Evolutionary conservation across 2,329 filamentous ascomycete genomes (phyloP), one percentile per base, ranked within the genome.

Genomic region (Ustulina deusta): DNA sequence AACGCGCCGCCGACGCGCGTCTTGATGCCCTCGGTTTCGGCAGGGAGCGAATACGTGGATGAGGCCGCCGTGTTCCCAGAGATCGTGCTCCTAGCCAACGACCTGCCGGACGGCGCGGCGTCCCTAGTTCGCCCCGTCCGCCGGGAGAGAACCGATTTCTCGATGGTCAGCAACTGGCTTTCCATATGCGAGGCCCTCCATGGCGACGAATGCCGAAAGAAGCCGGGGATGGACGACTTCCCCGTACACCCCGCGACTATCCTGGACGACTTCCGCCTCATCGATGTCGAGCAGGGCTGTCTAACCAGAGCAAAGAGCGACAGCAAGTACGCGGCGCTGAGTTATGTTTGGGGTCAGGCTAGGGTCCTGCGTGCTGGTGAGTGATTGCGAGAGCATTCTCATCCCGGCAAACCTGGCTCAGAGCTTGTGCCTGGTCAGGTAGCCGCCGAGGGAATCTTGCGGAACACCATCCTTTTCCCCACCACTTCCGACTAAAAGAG

Each of bases 321-420:
- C 13, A 11, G 36, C 27, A 65, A 56, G 25, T 61, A 61, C 7
- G 22, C 32, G 40, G 63, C 57, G 32, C 42, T 65, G n/a, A 65
- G 57, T 38, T 61, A 65, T 25, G 63, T 65, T 32, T 65, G 57
- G 57, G 57, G 63, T 0, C 44, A 46, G 13, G 63, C 57, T 9
- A 56, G 11, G 4, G 63, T 65, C 6, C 6, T 65, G 57, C 57
- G 48, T 25, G 60, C 57, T 13, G 11, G 63, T 65, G 32, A 65
- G 63, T 51, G 34, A 34, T 22, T 11, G 20, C 27, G 46, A 40
- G 44, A 29, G 54, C 36, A 5, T 22, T 32, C 13, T 20, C 36
- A 29, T 4, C 22, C 22, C 22, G 20, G 11, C 5, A 51, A 22
- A 9, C 3, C 20, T 38, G 11, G 22, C 17, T n/a, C n/a, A 10